phyloP scores from a whole-genome alignment of 2,329 filamentous ascomycete species.

The Exophiala lecanii-corni region DNA sequence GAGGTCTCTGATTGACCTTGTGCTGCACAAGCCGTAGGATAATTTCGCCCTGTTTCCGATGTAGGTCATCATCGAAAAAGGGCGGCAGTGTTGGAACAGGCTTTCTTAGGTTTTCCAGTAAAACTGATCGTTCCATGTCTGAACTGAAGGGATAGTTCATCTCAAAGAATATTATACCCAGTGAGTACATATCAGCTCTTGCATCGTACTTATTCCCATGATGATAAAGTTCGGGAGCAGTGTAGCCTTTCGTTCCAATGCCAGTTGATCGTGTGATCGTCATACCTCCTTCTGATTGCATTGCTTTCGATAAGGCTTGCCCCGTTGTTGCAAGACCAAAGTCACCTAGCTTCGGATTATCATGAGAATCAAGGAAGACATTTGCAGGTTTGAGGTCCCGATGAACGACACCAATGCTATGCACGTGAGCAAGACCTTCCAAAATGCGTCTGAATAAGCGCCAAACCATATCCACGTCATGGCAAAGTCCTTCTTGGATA shows the following conservation, averaged over 20 bases:
- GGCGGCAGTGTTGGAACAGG: constrained; percentile 62
- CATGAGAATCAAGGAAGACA: constrained; percentile 86
- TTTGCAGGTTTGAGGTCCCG: constrained; percentile 96
- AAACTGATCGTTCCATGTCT: constrained; percentile 58
- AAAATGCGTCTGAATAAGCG: constrained; percentile 85
- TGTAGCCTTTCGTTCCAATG: constrained; percentile 78
- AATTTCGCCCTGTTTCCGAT: constrained; percentile 63
- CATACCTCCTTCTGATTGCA: constrained; percentile 14
- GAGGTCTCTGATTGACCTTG: constrained; percentile 75
- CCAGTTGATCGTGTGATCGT: constrained; percentile 33
- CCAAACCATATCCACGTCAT: constrained; percentile 77
- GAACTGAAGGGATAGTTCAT: constrained; percentile 71
- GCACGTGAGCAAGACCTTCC: constrained; percentile 85
- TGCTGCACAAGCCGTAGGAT: constrained; percentile 76
- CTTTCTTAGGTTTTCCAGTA: constrained; percentile 56
- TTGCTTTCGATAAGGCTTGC: constrained; percentile 41
- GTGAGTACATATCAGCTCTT: constrained; percentile 97
- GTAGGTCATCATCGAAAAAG: constrained; percentile 55
- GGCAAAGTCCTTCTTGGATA: constrained; percentile 66
- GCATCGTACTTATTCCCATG: constrained; percentile 66
- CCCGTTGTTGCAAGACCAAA: constrained; percentile 92
- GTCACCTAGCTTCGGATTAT: constrained; percentile 93
- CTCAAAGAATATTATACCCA: constrained; percentile 97
- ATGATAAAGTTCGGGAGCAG: constrained; percentile 77
- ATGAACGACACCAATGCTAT: constrained; percentile 86